Base-by-base conservation (phyloP, 2,329 filamentous ascomycete genomes). In the Botrytis deweyae region DNA sequence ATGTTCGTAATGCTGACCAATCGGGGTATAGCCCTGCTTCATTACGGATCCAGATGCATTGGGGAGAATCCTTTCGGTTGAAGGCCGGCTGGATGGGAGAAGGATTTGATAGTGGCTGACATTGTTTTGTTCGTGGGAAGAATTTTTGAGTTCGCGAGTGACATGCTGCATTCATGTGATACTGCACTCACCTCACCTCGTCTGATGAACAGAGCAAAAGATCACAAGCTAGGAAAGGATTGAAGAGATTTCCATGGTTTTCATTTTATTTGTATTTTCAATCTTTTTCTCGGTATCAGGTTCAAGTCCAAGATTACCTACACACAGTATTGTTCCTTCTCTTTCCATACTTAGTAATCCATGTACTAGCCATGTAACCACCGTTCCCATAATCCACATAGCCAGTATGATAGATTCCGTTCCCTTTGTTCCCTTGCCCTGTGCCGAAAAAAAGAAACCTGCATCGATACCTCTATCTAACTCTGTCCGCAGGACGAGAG, bases 361-460 rank as follows among this genome's bases (percentile, higher is more conserved):
- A 69, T 58, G 52, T 69, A 33, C 66, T n/a, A 69, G 66, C 40
- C 66, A 69, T 69, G 66, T 44, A 33, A 69, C 42, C 38, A 58
- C 40, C 40, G 44, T 64, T 22, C 20, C n/a, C 29, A n/a, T 46
- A 29, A 44, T 46, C 62, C 7, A 22, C 68, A 70, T 44, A 62
- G 3, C 68, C 68, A 70, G 68, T 64, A 70, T 69, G 66, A 42
- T 22, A 46, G 59, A 70, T 38, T 49, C 33, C 55, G 18, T n/a
- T 29, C 40, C 55, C n/a, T 22, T n/a, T 38, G 33, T 49, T 49
- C 42, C 55, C 68, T 44, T 46, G 61, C 55, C 44, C 68, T 70
- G 40, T 38, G 40, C 59, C 40, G 40, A 33, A 70, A 44, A 59
- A 46, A 64, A 46, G 44, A 70, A 64, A 46, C 55, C 68, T n/a